phyloP scores from a whole-genome alignment of 768 basidiomycete genomes.

The Phaeotremella skinneri region DNA sequence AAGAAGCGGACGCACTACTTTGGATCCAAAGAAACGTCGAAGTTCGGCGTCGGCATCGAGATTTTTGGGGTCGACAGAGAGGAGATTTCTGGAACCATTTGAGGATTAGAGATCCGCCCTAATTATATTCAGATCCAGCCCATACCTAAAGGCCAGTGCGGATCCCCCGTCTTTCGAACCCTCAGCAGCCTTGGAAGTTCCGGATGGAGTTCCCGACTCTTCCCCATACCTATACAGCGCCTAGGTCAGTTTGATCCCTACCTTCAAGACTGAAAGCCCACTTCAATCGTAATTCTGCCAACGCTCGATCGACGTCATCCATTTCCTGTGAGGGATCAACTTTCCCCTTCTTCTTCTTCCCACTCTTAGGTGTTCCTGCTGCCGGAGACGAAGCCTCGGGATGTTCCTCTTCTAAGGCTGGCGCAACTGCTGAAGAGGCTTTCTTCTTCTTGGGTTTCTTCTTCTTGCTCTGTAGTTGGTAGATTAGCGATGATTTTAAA shows the following conservation, averaged over 20 bases:
- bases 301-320: conserved; percentile 78
- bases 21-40: conserved; percentile 88
- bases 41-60: conserved; percentile 89
- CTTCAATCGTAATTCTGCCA: conserved; percentile 81
- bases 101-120: background rate
- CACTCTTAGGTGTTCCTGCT: conserved; percentile 63
- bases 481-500: conserved; percentile 2
- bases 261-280: conserved; percentile 45
- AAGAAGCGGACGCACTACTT: conserved; percentile 63
- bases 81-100: conserved; percentile 53
- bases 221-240: conserved; percentile 18
- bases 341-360: conserved; percentile 53
- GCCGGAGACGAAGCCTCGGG: conserved; percentile 53
- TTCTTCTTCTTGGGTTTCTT: conserved; percentile 80
- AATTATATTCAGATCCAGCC: conserved; percentile 46
- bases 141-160: conserved; percentile 43
- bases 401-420: conserved; percentile 59
- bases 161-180: conserved; percentile 48
- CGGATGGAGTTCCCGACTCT: background rate
- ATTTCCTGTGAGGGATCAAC: conserved; percentile 35
- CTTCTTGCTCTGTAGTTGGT: conserved; percentile 43
- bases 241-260: conserved; percentile 12
- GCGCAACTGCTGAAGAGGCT: conserved; percentile 62
- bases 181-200: conserved; percentile 45
- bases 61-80: conserved; percentile 74